A percentile compares a stretch with the other conserved stretches of the same genome.
These are phyloP conservation scores for Inga laurina DNA, from an alignment of 306 rosid species.

Conservation along the genomic window DNA sequence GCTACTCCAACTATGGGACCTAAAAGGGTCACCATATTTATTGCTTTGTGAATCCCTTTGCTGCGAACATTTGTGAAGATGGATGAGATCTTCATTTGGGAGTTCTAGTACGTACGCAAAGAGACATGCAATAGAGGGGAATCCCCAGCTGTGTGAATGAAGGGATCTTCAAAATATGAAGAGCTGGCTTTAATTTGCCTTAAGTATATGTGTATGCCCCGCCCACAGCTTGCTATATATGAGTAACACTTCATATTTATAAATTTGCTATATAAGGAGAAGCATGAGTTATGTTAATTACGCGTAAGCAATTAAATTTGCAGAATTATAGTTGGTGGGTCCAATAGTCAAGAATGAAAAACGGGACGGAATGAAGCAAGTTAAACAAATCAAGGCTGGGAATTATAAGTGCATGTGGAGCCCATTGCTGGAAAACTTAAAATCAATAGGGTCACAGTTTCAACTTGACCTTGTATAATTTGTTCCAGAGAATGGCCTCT, in stretches of 20 bases:
- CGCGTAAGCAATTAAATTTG: not conserved
- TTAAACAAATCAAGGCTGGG: not conserved
- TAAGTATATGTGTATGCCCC: too few species aligned
- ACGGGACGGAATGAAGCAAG: not conserved
- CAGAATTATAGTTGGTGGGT: not conserved
- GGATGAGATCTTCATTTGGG: not conserved
- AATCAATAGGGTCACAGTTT: too few species aligned
- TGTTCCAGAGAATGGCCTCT: too few species aligned
- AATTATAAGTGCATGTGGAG: too few species aligned
- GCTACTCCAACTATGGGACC: slow-evolving; percentile 63
- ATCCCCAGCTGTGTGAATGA: too few species aligned
- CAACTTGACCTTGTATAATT: too few species aligned
- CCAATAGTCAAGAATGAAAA: not conserved
- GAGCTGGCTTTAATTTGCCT: too few species aligned
- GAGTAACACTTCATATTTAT: not conserved
- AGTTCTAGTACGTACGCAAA: too few species aligned
- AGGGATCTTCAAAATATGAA: too few species aligned
- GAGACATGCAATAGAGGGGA: too few species aligned
- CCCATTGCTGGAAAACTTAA: not conserved
- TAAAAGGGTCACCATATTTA: slow-evolving; percentile 22
- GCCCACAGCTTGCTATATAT: too few species aligned
- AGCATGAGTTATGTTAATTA: not conserved
- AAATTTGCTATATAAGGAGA: not conserved
- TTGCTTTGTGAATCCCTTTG: not conserved
- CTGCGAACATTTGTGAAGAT: not conserved